Evolutionary conservation across 257 asterid species (phyloP).

Genomic region (Plantago elongata): DNA sequence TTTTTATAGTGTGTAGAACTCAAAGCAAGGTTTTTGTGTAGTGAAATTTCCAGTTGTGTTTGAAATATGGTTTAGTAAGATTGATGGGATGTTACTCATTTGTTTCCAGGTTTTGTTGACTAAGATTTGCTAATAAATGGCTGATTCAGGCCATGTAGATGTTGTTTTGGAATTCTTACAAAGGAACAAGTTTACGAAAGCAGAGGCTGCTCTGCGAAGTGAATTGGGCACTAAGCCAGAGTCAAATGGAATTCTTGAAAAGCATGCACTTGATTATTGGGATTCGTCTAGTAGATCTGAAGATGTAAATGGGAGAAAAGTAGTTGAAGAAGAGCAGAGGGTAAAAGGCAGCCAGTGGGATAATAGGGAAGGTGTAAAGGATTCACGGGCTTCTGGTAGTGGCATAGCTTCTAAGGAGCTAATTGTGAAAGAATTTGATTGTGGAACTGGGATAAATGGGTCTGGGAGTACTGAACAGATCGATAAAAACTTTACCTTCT

Average conservation of each 20-base stretch:
- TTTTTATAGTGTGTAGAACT: not conserved
- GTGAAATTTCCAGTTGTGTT: too few relatives aligned
- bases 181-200: constrained; percentile 75
- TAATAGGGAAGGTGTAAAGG: constrained; percentile 38
- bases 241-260: constrained; percentile 51
- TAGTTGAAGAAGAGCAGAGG: constrained; percentile 31
- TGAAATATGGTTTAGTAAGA: too few relatives aligned
- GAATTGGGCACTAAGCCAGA: constrained; percentile 70
- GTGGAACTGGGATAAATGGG: constrained; percentile 51
- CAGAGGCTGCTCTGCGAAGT: constrained; percentile 83
- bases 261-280: constrained; percentile 53
- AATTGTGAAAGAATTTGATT: constrained; percentile 82
- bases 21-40: not conserved
- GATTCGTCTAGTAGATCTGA: constrained; percentile 39
- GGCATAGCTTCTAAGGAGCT: constrained; percentile 69
- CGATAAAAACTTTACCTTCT: constrained; percentile 53
- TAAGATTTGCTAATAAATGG: constrained; percentile 45
- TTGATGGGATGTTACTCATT: not conserved
- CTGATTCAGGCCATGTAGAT: constrained; percentile 68
- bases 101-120: constrained; percentile 42
- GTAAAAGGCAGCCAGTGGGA: constrained; percentile 22
- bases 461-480: constrained; percentile 44
- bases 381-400: constrained; percentile 27
- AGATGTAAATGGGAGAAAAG: constrained; percentile 43
- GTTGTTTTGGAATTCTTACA: constrained; percentile 66